Evolutionary conservation across 1,284 basidiomycete species (phyloP).

Genomic region (Bondarzewia mesenterica): DNA sequence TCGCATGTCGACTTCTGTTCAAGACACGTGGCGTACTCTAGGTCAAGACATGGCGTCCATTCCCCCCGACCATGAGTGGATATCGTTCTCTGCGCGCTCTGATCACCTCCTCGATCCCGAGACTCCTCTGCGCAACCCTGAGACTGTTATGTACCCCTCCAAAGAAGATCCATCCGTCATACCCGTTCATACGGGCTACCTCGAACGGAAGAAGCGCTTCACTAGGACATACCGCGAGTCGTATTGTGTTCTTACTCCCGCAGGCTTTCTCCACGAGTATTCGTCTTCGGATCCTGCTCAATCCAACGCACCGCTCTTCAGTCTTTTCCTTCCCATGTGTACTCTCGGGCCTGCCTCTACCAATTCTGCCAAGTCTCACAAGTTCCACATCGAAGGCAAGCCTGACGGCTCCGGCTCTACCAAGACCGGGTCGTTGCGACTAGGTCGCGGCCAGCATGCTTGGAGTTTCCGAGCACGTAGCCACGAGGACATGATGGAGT

Average conservation of each 20-base stretch:
- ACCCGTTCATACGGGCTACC: constrained; percentile 83
- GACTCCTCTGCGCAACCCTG: constrained; percentile 82
- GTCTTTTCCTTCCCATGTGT: constrained; percentile 90
- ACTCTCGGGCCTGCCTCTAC: constrained; percentile 92
- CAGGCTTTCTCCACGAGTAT: constrained; percentile 95
- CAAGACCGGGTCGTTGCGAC: constrained; percentile 45
- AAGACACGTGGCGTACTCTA: constrained; percentile 76
- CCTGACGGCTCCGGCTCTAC: constrained; percentile 73
- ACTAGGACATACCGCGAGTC: constrained; percentile 84
- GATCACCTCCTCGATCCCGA: constrained; percentile 98
- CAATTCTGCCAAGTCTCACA: constrained; percentile 71
- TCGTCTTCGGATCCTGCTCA: constrained; percentile 70
- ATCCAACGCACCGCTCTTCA: constrained; percentile 71
- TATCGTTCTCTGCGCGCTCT: constrained; percentile 87
- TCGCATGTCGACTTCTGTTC: constrained; percentile 77
- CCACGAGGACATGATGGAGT: constrained; percentile 99
- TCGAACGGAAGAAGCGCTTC: constrained; percentile 97
- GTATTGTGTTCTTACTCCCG: constrained; percentile 91
- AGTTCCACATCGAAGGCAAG: constrained; percentile 95
- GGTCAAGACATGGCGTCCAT: constrained; percentile 78
- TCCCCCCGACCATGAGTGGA: constrained; percentile 93
- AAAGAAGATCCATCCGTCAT: constrained; percentile 90
- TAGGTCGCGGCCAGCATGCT: constrained; percentile 47
- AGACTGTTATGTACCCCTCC: constrained; percentile 81
- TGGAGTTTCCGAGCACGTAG: constrained; percentile 90